Evolutionary conservation across 2,329 filamentous ascomycete species (phyloP), one percentile per base, ranked within the genome.

Genomic region (Cercospora janseana): DNA sequence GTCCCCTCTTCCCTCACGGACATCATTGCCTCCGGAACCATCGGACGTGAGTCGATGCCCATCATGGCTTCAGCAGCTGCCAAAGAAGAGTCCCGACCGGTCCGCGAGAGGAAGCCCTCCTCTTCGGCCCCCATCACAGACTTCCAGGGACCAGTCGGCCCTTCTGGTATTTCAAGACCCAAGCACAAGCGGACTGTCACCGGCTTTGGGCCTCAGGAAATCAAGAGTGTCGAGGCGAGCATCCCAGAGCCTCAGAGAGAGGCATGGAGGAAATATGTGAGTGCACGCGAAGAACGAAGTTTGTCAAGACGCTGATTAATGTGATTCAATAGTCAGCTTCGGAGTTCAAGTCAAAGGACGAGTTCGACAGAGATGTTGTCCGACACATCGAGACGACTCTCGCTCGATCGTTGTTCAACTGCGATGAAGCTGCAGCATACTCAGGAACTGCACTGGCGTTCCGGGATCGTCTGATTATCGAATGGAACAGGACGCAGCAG

Each of bases 401-500:
- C 55, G 93, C 93, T 56, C 88, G 93, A 54, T 96, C 91, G 66
- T 82, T 98, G 70, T 97, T 92, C 81, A 98, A 98, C 73, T 98
- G 93, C 73, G 91, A 98, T 75, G 93, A 98, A 73, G 71, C 78
- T 47, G 93, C 93, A 46, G 90, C 91, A 24, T 98, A 98, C 71
- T 83, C 87, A 6, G 93, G 92, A 58, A 89, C 91, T 34, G 88
- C 89, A 59, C 75, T 98, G 64, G 92, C 93, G 20, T 92, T 98
- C 73, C 83, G 93, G 65, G 92, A 98, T 70, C 85, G 90, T 45
- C 77, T 98, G 67, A 85, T 98, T 65, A 85, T 93, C 57, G 89
- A 95, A 61, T 98, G 93, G 93, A 98, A 97, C 75, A 90, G 86
- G 73, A 98, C 93, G 38, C 93, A 98, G 75, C 93, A 98, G 75